Base-by-base conservation (phyloP, 2,329 filamentous ascomycete species). In the Lizonia empirigonia region DNA sequence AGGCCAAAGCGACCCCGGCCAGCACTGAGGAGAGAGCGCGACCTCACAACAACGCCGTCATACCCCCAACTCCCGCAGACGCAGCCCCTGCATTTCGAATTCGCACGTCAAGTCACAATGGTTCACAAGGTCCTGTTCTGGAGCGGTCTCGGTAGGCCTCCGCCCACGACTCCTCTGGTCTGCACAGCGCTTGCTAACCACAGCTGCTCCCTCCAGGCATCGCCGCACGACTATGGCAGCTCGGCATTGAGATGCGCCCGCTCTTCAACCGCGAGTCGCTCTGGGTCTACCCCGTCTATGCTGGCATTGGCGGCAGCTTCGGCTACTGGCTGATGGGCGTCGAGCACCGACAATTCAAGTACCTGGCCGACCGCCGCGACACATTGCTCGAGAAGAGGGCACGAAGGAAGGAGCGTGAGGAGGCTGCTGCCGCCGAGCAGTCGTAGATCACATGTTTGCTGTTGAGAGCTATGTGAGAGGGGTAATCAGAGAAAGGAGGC, bases 181-280 rank as follows among this genome's bases (percentile, higher is more conserved):
- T 48, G 49, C 51, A 45, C 54, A 52, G 41, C 50, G 27, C 55
- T 24, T 56, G 56, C 62, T 70, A 50, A 70, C 60, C 51, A 44
- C 58, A 47, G 54, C 55, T 34, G 27, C 37, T 42, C 10, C 53
- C 24, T 40, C 30, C 53, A 99, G 94, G 94, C 81, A 78, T 97
- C 68, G 91, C 89, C 72, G 88, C 92, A 71, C 90, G 93, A 67
- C 84, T 94, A 77, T 97, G 92, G 90, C 94, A 97, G 78, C 87
- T 99, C 74, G 94, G 93, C 71, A 94, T 99, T 74, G 91, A 99
- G 80, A 96, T 96, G 91, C 91, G 92, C 58, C 94, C 93, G 44
- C 87, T 97, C 76, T 90, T 97, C 83, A 87, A 88, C 78, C 85
- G 82, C 70, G 82, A 88, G 72, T 89, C 88, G 47, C 85, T 96